Conservation (phyloP, 257 asterid species). For the Avicennia marina region DNA sequence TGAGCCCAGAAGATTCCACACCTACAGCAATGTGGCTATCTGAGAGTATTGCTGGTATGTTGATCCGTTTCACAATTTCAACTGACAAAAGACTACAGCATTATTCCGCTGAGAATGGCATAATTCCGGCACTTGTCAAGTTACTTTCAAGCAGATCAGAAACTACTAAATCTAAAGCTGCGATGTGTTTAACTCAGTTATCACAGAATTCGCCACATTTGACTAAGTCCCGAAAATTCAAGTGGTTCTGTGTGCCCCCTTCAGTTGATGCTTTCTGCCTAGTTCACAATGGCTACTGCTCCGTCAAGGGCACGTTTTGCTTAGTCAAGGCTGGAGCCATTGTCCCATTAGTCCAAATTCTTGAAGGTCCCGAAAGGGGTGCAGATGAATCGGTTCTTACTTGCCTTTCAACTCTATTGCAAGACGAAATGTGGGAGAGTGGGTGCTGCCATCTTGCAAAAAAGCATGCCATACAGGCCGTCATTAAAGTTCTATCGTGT, state of each 20-base stretch:
- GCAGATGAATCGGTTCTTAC: constrained; percentile 60
- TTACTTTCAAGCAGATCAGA: constrained; percentile 43
- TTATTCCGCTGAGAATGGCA: constrained; percentile 54
- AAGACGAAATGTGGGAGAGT: constrained; percentile 66
- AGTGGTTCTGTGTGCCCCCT: constrained; percentile 64
- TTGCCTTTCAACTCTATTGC: constrained; percentile 59
- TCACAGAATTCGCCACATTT: constrained; percentile 50
- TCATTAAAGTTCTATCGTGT: constrained; percentile 37
- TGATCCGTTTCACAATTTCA: constrained; percentile 63
- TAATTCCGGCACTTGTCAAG: constrained; percentile 47
- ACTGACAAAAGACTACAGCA: constrained; percentile 58
- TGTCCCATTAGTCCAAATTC: constrained; percentile 36
- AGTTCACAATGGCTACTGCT: constrained; percentile 61
- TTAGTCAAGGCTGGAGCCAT: constrained; percentile 58
- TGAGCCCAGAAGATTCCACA: constrained; percentile 7
- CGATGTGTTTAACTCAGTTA: constrained; percentile 58
- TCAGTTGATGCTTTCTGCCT: constrained; percentile 38
- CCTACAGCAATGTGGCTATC: constrained; percentile 22
- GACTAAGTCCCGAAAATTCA: constrained; percentile 44
- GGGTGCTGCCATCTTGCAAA: constrained; percentile 54
- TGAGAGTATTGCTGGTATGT: constrained; percentile 53
- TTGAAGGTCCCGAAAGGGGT: constrained; percentile 48
- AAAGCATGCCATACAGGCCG: constrained; percentile 33
- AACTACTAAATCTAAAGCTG: constrained; percentile 49
- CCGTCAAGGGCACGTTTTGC: constrained; percentile 53